A percentile compares a stretch with the other conserved stretches of the same genome.
Conservation (phyloP, 306 rosid species). For the Corylus avellana region DNA sequence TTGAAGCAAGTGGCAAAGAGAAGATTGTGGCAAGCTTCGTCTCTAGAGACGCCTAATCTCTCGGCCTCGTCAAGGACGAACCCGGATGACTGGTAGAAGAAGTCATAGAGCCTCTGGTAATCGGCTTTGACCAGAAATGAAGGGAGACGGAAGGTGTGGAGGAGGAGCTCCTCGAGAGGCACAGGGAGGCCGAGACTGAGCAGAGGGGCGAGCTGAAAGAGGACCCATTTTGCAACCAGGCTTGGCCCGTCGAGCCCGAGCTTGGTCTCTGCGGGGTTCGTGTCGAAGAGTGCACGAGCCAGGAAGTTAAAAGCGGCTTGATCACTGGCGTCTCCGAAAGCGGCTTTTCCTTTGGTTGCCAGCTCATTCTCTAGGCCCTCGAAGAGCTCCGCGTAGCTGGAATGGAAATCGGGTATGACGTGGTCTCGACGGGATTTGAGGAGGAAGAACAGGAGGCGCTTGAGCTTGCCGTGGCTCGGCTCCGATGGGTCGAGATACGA, state of each 20-base stretch:
- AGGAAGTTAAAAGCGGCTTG: conserved; percentile 81
- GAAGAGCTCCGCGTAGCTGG: conserved; percentile 53
- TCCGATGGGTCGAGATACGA: conserved; percentile 93
- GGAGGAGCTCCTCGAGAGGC: conserved; percentile 48
- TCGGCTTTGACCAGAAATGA: conserved; percentile 55
- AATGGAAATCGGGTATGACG: conserved; percentile 69
- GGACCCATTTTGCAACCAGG: conserved; percentile 57
- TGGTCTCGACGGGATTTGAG: conserved; percentile 55
- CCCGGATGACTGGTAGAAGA: conserved; percentile 59
- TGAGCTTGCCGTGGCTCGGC: conserved; percentile 65
- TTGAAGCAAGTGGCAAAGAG: conserved; percentile 88
- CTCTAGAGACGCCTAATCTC: conserved; percentile 62
- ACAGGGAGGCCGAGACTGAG: conserved; percentile 70
- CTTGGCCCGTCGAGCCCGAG: conserved; percentile 69
- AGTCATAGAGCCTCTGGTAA: conserved; percentile 67
- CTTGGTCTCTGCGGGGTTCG: conserved; percentile 50
- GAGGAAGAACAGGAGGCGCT: conserved; percentile 62
- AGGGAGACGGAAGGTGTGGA: conserved; percentile 68
- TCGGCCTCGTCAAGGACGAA: conserved; percentile 67
- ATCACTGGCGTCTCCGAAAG: conserved; percentile 50
- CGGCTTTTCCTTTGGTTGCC: conserved; percentile 49
- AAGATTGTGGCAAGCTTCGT: conserved; percentile 88
- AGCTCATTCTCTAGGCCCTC: conserved; percentile 53
- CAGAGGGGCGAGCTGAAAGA: conserved; percentile 64
- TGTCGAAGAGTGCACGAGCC: conserved; percentile 47